phyloP scores from a whole-genome alignment of 164 flowering plant genomes.

The Nymphaea colorata region DNA sequence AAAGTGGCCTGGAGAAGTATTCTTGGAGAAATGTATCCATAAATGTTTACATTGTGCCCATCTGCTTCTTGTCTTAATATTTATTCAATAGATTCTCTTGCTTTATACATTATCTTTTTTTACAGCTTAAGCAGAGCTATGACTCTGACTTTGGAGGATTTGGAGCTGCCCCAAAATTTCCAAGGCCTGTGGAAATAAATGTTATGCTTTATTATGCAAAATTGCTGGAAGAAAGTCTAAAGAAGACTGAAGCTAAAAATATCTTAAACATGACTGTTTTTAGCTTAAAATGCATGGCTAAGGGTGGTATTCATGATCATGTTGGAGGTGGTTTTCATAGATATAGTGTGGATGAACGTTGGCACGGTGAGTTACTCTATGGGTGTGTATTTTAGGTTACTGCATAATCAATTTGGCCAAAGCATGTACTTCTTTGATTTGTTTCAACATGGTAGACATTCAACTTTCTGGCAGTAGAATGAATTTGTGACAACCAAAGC shows the following conservation, averaged over 20 bases:
- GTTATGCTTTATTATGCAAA: conserved; percentile 65
- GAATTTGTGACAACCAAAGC: no score
- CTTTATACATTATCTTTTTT: not conserved
- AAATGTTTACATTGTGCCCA: no score
- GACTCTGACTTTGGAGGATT: conserved; percentile 76
- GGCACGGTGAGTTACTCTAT: conserved; percentile 68
- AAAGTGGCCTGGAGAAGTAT: no score
- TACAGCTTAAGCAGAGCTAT: conserved; percentile 52
- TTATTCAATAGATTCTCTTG: no score
- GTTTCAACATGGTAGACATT: no score
- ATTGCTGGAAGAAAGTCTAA: conserved; percentile 47
- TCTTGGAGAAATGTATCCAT: no score
- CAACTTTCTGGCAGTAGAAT: no score
- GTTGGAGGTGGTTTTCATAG: conserved; percentile 97
- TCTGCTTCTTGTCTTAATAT: no score
- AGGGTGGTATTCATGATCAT: conserved; percentile 92
- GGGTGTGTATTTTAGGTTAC: no score
- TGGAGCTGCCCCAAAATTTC: conserved; percentile 91
- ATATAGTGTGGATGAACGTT: conserved; percentile 92
- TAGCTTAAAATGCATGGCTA: conserved; percentile 82
- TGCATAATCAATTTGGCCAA: no score
- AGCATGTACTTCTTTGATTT: no score
- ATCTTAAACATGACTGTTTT: conserved; percentile 41
- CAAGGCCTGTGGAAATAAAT: conserved; percentile 88
- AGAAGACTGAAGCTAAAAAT: conserved; percentile 41